phyloP scores from a whole-genome alignment of 2,329 filamentous ascomycete genomes.

The Exophiala bonariae region DNA sequence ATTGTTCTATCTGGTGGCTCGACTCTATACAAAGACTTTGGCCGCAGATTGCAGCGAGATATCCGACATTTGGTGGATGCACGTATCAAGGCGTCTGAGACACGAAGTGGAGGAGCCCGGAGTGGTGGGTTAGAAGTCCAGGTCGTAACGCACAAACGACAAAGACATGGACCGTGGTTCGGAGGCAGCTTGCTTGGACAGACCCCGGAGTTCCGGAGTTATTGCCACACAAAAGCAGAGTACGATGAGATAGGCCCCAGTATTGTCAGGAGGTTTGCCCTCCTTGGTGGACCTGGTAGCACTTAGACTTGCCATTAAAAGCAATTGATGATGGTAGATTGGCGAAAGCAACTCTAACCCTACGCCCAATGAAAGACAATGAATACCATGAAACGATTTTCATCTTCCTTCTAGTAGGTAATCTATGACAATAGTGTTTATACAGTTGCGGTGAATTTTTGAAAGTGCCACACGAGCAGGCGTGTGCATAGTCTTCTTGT shows the following conservation, averaged over 20 bases:
- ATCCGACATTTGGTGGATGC: constrained; percentile 95
- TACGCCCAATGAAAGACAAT: background rate
- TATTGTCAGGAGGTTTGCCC: constrained; percentile 90
- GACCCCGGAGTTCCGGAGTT: constrained; percentile 96
- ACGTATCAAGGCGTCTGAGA: constrained; percentile 88
- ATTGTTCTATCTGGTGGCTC: constrained; percentile 97
- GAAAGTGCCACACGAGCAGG: too few relatives aligned
- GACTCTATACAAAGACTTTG: constrained; percentile 98
- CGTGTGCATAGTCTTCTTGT: too few relatives aligned
- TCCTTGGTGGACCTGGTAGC: constrained; percentile 83
- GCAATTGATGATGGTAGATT: background rate
- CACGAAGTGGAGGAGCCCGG: constrained; percentile 84
- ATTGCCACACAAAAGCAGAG: constrained; percentile 89
- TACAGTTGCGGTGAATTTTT: too few relatives aligned
- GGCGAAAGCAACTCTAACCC: background rate
- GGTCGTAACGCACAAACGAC: constrained; percentile 95
- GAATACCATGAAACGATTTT: background rate
- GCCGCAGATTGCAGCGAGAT: constrained; percentile 89
- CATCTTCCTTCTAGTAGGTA: background rate
- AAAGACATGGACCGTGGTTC: constrained; percentile 97
- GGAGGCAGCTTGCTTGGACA: constrained; percentile 94
- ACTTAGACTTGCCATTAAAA: constrained; percentile 32
- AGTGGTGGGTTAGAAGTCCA: constrained; percentile 94
- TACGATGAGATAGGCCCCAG: constrained; percentile 96
- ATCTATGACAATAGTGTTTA: too few relatives aligned